Evolutionary conservation across 305 asterid species (phyloP).

Genomic region (Solanum hybrid): DNA sequence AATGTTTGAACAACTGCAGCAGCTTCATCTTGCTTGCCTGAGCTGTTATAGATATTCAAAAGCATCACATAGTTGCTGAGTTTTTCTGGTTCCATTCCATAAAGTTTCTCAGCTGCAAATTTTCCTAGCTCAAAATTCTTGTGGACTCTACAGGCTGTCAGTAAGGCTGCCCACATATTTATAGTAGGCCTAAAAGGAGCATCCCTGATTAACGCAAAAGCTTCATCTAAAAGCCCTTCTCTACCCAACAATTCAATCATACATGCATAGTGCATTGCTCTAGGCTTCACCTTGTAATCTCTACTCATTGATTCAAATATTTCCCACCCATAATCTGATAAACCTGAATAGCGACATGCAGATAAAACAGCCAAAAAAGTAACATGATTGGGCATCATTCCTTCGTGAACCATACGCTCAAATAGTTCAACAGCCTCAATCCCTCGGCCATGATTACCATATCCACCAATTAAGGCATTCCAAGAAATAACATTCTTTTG

Average conservation of each 20-base stretch:
- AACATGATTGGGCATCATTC: conserved; percentile 59
- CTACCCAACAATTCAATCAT: conserved; percentile 75
- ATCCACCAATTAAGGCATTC: conserved; percentile 84
- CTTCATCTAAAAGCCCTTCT: conserved; percentile 74
- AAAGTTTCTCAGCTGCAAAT: conserved; percentile 71
- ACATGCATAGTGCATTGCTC: conserved; percentile 80
- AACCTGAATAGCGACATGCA: conserved; percentile 71
- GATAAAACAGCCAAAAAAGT: conserved; percentile 72
- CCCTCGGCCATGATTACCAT: conserved; percentile 59
- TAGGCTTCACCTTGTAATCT: conserved; percentile 60
- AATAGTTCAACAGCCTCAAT: conserved; percentile 59
- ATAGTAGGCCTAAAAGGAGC: conserved; percentile 53
- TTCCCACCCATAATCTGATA: conserved; percentile 65
- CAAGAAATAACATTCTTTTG: conserved; percentile 59
- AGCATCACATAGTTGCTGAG: conserved; percentile 62
- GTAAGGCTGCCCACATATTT: conserved; percentile 89
- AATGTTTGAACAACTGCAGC: conserved; percentile 51
- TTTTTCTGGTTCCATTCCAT: conserved; percentile 73
- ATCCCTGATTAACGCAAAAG: conserved; percentile 54
- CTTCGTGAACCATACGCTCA: conserved; percentile 48
- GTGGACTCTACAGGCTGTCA: conserved; percentile 72
- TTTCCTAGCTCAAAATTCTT: conserved; percentile 63
- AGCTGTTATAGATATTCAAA: conserved; percentile 47
- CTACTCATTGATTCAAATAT: conserved; percentile 67
- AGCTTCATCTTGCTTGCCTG: conserved; percentile 56